Evolutionary conservation across 768 basidiomycete genomes (phyloP), one percentile per base, ranked within the genome.

Genomic region (Tephrocybe sp.): DNA sequence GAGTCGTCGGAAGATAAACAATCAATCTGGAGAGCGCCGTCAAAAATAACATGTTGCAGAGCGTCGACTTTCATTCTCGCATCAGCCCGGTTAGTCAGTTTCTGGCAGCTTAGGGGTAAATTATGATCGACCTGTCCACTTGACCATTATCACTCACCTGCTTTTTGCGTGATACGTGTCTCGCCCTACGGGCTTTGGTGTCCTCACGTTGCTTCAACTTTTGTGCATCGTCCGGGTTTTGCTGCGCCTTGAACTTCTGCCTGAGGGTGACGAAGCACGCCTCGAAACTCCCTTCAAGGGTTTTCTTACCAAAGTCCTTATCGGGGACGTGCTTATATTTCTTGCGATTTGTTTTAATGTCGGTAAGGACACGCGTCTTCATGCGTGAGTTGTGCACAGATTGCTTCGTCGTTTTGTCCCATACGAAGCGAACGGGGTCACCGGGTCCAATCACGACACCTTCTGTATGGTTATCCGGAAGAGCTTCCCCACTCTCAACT

Each of bases 1-100:
- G 87, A 89, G 62, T 90, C 88, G 55, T 90, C 88, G 25, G 83
- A 85, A 22, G 88, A 90, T 83, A 89, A 87, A 65, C 87, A 89
- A 39, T 89, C 88, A 16, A 80, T 53, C 52, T 85, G 82, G 49
- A 90, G 64, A 12, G 88, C 87, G 12, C 80, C 80, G 58, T 89
- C 85, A 59, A 89, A 89, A 12, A 70, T 74, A 21, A 80, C 70
- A 63, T 88, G 82, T 47, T 81, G 76, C 51, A 87, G 84, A 0
- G 60, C 67, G 21, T 66, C 66, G 21, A 81, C 64, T 46, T 75
- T 79, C 55, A 80, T 69, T 19, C 88, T 76, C 22, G 79, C 73
- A 22, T 81, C 82, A 8, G 78, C 74, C 18, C 88, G 86, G 64
- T 78, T 80, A 46, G 64, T 75, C 35, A 89, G 76, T 76, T 90